Evolutionary conservation across 306 rosid species (phyloP).

Genomic region (Inga laurina): DNA sequence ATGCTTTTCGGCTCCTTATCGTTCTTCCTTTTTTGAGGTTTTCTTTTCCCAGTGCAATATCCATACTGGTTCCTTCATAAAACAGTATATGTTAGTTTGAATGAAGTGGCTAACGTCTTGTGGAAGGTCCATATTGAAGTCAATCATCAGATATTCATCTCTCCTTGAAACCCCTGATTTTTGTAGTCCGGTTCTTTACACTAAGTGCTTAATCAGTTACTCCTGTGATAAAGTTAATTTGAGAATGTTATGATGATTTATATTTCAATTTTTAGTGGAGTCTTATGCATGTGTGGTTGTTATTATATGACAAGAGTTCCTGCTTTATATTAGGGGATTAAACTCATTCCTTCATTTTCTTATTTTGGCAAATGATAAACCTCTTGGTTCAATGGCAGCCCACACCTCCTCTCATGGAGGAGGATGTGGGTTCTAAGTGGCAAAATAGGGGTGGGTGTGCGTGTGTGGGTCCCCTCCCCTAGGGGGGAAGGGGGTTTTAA

Average conservation of each 20-base stretch:
- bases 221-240: constrained; percentile 14
- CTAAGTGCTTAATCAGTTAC: not conserved
- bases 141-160: not conserved
- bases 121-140: constrained; percentile 9
- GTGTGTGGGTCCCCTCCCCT: too few species aligned
- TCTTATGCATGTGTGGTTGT: not conserved
- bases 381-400: too few species aligned
- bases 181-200: constrained; percentile 3
- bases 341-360: too few species aligned
- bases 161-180: not conserved
- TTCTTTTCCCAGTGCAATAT: not conserved
- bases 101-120: constrained; percentile 1
- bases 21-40: not conserved
- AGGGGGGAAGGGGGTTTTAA: not conserved
- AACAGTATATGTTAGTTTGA: constrained; percentile 8
- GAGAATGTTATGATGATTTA: not conserved
- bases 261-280: not conserved
- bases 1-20: not conserved
- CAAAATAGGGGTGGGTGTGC: too few species aligned
- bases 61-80: not conserved
- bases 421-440: too few species aligned
- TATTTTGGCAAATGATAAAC: too few species aligned
- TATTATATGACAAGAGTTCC: not conserved
- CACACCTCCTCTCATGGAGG: too few species aligned
- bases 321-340: not conserved